These are phyloP conservation scores for Jacaranda mimosifolia DNA, from an alignment of 257 asterid genomes.

Conservation along the genomic window DNA sequence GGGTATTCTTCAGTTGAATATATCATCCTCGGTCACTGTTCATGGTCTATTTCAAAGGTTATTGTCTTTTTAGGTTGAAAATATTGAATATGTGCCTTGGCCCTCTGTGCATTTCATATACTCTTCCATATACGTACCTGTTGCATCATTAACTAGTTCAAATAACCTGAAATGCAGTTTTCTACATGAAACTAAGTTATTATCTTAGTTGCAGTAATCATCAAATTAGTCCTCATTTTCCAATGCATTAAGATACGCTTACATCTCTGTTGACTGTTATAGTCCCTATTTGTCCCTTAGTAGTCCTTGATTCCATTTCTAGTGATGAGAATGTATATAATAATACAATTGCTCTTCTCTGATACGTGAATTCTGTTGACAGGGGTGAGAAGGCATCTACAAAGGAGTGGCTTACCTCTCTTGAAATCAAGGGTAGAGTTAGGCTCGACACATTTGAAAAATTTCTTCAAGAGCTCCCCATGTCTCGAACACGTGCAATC, in stretches of 20 bases:
- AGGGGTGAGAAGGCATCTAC: constrained; percentile 90
- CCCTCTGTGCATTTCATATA: neutral
- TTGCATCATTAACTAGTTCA: neutral
- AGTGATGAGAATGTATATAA: no score
- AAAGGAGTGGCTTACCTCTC: constrained; percentile 82
- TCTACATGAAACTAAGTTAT: neutral
- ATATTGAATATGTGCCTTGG: neutral
- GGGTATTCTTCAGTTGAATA: constrained; percentile 73
- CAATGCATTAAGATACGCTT: no score
- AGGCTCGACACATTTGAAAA: constrained; percentile 91
- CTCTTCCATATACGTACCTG: neutral
- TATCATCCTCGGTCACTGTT: constrained; percentile 65
- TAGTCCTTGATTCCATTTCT: no score
- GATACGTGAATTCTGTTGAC: constrained; percentile 38
- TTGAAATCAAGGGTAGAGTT: constrained; percentile 97
- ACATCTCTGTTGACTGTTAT: no score
- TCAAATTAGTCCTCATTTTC: no score
- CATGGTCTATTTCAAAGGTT: constrained; percentile 76
- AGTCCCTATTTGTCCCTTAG: no score
- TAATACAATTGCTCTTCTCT: constrained; percentile 4
- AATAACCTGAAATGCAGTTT: neutral
- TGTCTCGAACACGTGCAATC: constrained; percentile 99
- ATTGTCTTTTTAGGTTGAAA: constrained; percentile 29
- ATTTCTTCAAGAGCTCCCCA: constrained; percentile 88
- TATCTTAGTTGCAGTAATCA: no score